phyloP scores from a whole-genome alignment of 495 filamentous ascomycete species.

The Neurospora cerealis region DNA sequence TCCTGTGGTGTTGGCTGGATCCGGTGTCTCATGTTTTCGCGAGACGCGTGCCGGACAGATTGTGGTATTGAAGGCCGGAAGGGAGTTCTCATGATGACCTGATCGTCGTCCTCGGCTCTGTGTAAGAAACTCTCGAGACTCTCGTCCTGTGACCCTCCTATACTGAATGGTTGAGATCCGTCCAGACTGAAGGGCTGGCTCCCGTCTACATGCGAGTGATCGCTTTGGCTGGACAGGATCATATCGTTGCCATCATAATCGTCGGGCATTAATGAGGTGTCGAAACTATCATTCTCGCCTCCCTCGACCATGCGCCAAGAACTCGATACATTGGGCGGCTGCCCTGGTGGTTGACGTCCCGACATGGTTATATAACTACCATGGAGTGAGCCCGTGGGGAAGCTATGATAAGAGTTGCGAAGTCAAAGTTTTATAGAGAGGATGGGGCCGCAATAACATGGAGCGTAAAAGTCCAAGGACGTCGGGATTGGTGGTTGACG shows the following conservation, averaged over 20 bases:
- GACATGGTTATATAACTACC: background rate
- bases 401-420: background rate
- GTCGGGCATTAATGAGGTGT: conserved; percentile 32
- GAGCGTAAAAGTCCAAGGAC: background rate
- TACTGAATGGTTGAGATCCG: conserved; percentile 22
- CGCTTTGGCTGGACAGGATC: conserved; percentile 24
- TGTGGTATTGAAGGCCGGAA: conserved; percentile 34
- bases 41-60: conserved; percentile 25
- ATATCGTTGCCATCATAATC: conserved; percentile 29
- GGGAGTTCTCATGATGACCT: conserved; percentile 31
- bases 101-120: conserved; percentile 33
- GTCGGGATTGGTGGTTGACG: background rate
- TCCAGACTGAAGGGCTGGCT: conserved; percentile 26
- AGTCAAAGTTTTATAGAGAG: background rate
- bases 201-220: conserved; percentile 25
- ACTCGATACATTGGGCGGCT: conserved; percentile 21
- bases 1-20: conserved; percentile 18
- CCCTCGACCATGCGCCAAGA: conserved; percentile 44
- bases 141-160: conserved; percentile 36
- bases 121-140: conserved; percentile 33
- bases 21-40: conserved; percentile 22
- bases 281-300: conserved; percentile 41
- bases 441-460: background rate
- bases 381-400: background rate
- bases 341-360: background rate